Evolutionary conservation across 2,329 filamentous ascomycete genomes (phyloP).

Genomic region (Endoconidiophora laricicola): DNA sequence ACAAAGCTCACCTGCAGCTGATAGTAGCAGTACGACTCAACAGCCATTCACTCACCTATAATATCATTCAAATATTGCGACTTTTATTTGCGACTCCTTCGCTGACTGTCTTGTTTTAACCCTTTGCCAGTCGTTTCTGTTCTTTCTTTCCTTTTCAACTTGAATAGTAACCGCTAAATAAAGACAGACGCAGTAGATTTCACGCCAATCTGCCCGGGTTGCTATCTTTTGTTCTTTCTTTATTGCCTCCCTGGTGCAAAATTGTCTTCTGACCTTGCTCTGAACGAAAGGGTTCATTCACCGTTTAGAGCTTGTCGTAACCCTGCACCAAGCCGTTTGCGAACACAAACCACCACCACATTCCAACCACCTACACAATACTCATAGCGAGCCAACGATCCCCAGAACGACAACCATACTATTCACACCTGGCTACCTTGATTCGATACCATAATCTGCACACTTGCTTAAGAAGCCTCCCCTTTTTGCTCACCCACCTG

Average conservation of each 20-base stretch:
- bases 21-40: too few relatives aligned
- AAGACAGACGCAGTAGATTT: too few relatives aligned
- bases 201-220: not conserved
- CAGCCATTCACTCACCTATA: not conserved
- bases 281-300: too few relatives aligned
- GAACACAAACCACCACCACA: constrained; percentile 3
- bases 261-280: too few relatives aligned
- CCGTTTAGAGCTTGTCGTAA: too few relatives aligned
- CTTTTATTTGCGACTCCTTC: not conserved
- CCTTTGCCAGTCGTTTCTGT: not conserved
- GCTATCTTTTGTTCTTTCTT: not conserved
- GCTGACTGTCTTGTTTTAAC: not conserved
- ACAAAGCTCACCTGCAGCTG: constrained; percentile 9
- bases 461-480: not conserved
- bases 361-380: constrained; percentile 7
- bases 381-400: too few relatives aligned
- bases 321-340: constrained; percentile 1
- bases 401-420: not conserved
- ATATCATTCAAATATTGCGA: not conserved
- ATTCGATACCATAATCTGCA: not conserved
- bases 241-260: not conserved
- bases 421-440: not conserved
- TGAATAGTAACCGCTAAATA: too few relatives aligned
- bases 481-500: not conserved
- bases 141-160: too few relatives aligned